These are phyloP conservation scores for Taphrina communis DNA, from an alignment of 1,139 yeast species.

Conservation along the genomic window DNA sequence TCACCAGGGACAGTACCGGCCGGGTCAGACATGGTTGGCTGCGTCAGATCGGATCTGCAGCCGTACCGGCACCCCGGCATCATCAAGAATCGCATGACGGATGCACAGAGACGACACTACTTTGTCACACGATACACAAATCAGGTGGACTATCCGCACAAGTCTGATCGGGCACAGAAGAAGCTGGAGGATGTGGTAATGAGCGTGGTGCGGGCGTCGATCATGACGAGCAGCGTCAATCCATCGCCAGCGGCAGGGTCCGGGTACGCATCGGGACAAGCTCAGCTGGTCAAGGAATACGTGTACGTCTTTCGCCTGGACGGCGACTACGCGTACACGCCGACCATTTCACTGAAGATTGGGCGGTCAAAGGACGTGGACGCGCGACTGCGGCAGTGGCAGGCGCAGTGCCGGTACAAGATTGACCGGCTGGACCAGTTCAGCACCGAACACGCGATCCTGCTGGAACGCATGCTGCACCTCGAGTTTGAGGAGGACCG, in stretches of 20 bases:
- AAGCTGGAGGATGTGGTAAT: slow-evolving; percentile 6
- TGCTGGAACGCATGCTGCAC: slow-evolving; percentile 30
- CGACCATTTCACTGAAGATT: slow-evolving; percentile 35
- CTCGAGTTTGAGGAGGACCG: slow-evolving; percentile 32
- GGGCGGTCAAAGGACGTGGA: slow-evolving; percentile 34
- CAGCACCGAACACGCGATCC: slow-evolving; percentile 18
- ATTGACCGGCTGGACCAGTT: slow-evolving; percentile 27
- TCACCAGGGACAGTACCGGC: background rate
- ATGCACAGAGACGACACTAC: background rate
- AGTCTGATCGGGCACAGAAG: background rate
- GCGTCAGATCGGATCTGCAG: slow-evolving; percentile 17
- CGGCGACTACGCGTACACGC: slow-evolving; percentile 31
- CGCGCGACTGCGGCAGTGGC: slow-evolving; percentile 29
- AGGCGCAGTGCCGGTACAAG: slow-evolving; percentile 34
- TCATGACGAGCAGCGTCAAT: background rate
- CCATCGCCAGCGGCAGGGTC: too few relatives aligned
- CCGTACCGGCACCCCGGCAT: slow-evolving; percentile 2
- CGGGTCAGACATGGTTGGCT: background rate
- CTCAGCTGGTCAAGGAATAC: slow-evolving; percentile 2
- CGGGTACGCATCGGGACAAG: background rate
- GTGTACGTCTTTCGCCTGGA: slow-evolving; percentile 36
- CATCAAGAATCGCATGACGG: slow-evolving; percentile 1
- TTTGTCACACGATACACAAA: slow-evolving; percentile 13
- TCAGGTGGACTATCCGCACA: slow-evolving; percentile 17
- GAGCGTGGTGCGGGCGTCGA: background rate